These are phyloP conservation scores for Tetraselmis striata DNA, from an alignment of 139 green algal genomes.

Conservation along the genomic window DNA sequence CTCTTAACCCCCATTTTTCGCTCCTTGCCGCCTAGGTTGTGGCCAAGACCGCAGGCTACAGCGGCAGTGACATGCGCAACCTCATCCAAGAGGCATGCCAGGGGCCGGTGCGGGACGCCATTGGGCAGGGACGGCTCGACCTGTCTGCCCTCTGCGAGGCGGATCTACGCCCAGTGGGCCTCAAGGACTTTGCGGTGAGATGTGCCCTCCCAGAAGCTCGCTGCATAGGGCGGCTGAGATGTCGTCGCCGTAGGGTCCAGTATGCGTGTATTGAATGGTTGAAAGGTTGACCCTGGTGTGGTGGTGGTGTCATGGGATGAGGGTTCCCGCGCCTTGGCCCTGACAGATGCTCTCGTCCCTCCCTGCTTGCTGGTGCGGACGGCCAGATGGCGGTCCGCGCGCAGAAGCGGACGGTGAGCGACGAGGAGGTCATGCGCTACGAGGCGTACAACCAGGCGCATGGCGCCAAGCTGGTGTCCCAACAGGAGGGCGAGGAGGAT, in stretches of 20 bases:
- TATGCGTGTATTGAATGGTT: neutral
- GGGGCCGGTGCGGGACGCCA: conserved; percentile 71
- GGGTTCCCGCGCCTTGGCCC: neutral
- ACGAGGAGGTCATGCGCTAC: conserved; percentile 71
- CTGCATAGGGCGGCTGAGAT: too few species aligned
- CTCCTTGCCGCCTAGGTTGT: too few species aligned
- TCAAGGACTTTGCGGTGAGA: conserved; percentile 8
- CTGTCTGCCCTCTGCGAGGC: conserved; percentile 13
- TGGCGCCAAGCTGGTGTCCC: conserved; percentile 48
- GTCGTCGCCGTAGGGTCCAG: too few species aligned
- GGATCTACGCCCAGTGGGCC: conserved; percentile 17
- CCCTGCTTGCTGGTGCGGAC: neutral
- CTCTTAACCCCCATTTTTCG: too few species aligned
- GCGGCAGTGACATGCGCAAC: conserved; percentile 77
- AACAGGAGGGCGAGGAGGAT: neutral
- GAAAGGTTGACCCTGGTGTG: too few species aligned
- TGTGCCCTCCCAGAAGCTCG: too few species aligned
- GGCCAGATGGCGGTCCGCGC: conserved; percentile 51
- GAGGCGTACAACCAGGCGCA: conserved; percentile 75
- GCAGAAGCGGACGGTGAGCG: conserved; percentile 59
- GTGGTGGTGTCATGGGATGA: neutral
- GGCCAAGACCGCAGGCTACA: conserved; percentile 64
- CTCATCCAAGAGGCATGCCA: conserved; percentile 91
- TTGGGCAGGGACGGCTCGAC: conserved; percentile 17
- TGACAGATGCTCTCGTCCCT: neutral